Base-by-base conservation (phyloP, 768 basidiomycete species). In the Mycena polygramma region DNA sequence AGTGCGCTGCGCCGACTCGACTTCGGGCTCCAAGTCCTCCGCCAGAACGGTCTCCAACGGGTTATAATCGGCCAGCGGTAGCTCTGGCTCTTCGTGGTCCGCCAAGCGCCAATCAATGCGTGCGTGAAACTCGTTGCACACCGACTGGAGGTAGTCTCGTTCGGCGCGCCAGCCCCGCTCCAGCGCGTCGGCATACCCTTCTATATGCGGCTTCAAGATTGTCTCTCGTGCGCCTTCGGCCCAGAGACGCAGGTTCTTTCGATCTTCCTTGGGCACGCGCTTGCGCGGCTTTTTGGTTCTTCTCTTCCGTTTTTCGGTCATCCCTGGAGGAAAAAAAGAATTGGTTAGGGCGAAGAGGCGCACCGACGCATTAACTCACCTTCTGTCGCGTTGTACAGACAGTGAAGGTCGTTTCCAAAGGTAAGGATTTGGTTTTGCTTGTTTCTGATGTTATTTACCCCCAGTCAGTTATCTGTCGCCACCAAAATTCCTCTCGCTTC, bases 191-290 rank as follows among this genome's bases (percentile, higher is more conserved):
- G 58, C 37, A 24, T 68, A 68, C 11, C 20, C 5, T 8, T 41
- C 39, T 4, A 68, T 11, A n/a, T 68, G 57, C 13, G 67, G 59
- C 5, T 0, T 19, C 6, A 68, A 52, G 4, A 68, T 24, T 3
- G 37, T 35, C 53, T 68, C 59, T 4, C 67, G 58, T 2, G 19
- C 52, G 15, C 67, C 67, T 15, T 61, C 67, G 7, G 67, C 58
- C 67, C 67, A 68, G 1, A 54, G 24, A 2, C 67, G 67, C n/a
- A 59, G 14, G 41, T 52, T 68, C n/a, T 53, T 51, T 5, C 48
- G 48, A 4, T 51, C 11, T 20, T 59, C 57, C 26, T 54, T 59
- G 14, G 39, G 2, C 3, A 68, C 22, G 10, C 58, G 46, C 26
- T 41, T 39, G 48, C 22, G 26, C 14, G 15, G 10, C 26, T 48